Percentiles rank a stretch among this genome's conserved stretches.
phyloP scores from a whole-genome alignment of 768 basidiomycete species.

The Kondoa malvinella region DNA sequence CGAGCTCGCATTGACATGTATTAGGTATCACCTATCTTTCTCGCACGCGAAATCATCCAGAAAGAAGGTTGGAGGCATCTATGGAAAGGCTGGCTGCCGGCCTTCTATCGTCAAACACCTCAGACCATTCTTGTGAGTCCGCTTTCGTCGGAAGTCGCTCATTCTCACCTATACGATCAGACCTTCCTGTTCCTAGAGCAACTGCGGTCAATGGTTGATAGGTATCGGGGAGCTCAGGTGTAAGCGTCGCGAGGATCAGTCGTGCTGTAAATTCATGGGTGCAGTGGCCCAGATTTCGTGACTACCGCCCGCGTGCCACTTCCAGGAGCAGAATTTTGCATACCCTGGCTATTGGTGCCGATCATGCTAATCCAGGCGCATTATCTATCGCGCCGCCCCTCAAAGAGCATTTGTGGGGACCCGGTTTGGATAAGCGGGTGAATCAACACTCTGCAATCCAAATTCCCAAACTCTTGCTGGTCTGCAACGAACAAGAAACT shows the following conservation, averaged over 20 bases:
- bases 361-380: no score
- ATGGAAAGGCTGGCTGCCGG: background rate
- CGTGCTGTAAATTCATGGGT: background rate
- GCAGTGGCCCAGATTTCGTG: no score
- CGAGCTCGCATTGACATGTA: background rate
- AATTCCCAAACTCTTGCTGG: no score
- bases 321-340: no score
- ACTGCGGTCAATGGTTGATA: background rate
- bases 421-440: no score
- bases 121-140: conserved; percentile 1
- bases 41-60: background rate
- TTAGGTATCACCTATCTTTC: background rate
- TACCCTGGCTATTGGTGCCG: no score
- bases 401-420: no score
- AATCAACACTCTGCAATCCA: no score
- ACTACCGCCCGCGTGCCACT: no score
- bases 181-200: conserved; percentile 6
- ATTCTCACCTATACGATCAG: background rate
- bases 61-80: background rate
- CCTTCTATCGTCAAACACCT: background rate
- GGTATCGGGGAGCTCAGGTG: background rate
- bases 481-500: no score
- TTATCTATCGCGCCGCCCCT: no score
- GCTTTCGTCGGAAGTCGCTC: background rate
- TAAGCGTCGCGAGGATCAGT: background rate